phyloP scores from a whole-genome alignment of 345 rosid species.

The Cochlearia excelsa region DNA sequence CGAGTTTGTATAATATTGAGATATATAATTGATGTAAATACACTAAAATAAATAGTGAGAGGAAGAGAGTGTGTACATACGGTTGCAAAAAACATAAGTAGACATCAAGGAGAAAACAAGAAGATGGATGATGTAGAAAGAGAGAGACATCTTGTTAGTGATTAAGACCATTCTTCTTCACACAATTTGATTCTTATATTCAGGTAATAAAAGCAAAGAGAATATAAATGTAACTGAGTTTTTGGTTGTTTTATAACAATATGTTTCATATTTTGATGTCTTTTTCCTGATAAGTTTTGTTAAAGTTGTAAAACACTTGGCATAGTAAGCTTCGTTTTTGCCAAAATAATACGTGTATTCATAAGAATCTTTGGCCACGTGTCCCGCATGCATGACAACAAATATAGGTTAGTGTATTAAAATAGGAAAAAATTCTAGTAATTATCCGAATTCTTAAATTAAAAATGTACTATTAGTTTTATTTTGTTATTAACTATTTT shows the following conservation, averaged over 20 bases:
- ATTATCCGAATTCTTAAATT: too few species aligned
- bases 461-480: too few species aligned
- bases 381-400: constrained; percentile 26
- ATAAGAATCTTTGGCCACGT: constrained; percentile 14
- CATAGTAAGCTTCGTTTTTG: constrained; percentile 8
- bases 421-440: too few species aligned
- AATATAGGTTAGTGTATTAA: too few species aligned
- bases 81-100: constrained; percentile 27
- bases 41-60: background rate
- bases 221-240: background rate
- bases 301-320: constrained; percentile 32
- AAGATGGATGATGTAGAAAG: constrained; percentile 21
- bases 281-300: constrained; percentile 16
- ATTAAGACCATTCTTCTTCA: constrained; percentile 10
- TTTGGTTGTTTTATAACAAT: constrained; percentile 17
- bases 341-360: constrained; percentile 22
- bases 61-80: background rate
- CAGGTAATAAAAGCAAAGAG: constrained; percentile 11
- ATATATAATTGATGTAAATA: background rate
- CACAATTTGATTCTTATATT: background rate
- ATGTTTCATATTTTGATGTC: background rate
- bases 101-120: constrained; percentile 23
- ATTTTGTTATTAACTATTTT: too few species aligned
- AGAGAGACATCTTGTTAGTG: constrained; percentile 17
- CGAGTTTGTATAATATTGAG: too few species aligned